Evolutionary conservation across 768 basidiomycete species (phyloP), one percentile per base, ranked within the genome.

Genomic region (Leucocoprinus leucothites): DNA sequence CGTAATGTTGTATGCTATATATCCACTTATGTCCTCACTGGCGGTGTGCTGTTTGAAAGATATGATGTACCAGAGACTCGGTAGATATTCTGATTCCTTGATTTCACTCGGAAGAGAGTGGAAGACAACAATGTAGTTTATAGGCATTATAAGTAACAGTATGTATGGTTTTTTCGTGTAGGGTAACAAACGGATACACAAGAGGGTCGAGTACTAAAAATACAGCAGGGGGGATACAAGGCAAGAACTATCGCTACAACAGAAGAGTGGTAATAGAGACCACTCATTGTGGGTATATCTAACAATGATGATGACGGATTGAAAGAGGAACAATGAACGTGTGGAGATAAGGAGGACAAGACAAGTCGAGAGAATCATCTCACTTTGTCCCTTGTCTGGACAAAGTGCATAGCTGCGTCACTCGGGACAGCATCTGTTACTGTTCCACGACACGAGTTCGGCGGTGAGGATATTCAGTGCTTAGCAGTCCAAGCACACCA

Each of bases 401-500:
- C 40, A 41, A 41, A 41, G 40, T 5, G 6, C 11, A 31, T 31
- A 31, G 31, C 31, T n/a, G n/a, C n/a, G n/a, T n/a, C n/a, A n/a
- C n/a, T n/a, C n/a, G n/a, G n/a, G n/a, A n/a, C n/a, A n/a, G n/a
- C n/a, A n/a, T n/a, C n/a, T n/a, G n/a, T n/a, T n/a, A n/a, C n/a
- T n/a, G n/a, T n/a, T n/a, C n/a, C n/a, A n/a, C n/a, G n/a, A n/a
- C n/a, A n/a, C n/a, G n/a, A n/a, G n/a, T n/a, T n/a, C 31, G 31
- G 11, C n/a, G 31, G 31, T 5, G 6, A 31, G 31, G 31, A 31
- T n/a, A 31, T 43, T 61, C 51, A 65, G 40, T 64, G 62, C 60
- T 65, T 68, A 44, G 64, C 57, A 48, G 68, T 63, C 78, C 76
- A 80, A 25, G 76, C 70, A 51, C 69, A 74, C 82, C 84, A 89